These are phyloP conservation scores for Simmondsia chinensis DNA, from an alignment of 148 eudicot species.

Conservation along the genomic window DNA sequence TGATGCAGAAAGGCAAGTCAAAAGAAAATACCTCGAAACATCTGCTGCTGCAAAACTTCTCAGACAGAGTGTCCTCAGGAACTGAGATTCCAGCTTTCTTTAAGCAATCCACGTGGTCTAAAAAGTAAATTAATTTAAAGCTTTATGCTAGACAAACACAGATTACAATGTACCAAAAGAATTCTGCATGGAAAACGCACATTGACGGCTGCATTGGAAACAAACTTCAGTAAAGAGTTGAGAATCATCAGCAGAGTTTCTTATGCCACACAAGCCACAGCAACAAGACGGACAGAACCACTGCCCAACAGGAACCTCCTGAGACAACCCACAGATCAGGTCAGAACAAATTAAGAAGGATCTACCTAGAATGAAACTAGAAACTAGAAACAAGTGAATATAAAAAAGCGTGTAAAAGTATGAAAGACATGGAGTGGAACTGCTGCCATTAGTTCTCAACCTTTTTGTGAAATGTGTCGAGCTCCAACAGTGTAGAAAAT, in stretches of 20 bases:
- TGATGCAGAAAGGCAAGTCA: neutral
- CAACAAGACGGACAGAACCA: conserved; percentile 36
- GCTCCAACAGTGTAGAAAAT: neutral
- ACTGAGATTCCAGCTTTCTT: conserved; percentile 16
- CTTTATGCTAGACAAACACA: neutral
- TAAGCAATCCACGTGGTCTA: conserved; percentile 35
- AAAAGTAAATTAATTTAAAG: conserved; percentile 3
- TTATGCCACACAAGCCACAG: conserved; percentile 38
- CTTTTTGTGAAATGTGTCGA: neutral
- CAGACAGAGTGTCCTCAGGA: conserved; percentile 14
- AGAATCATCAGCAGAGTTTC: conserved; percentile 10
- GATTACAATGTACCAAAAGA: neutral
- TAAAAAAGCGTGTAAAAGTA: neutral
- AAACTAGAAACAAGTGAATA: neutral
- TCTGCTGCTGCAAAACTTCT: conserved; percentile 35
- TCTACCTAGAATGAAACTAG: neutral
- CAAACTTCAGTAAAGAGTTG: conserved; percentile 22
- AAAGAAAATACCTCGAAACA: conserved; percentile 29
- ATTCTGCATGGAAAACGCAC: conserved; percentile 14
- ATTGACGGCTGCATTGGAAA: conserved; percentile 40
- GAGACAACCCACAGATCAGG: conserved; percentile 9
- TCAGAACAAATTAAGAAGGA: conserved; percentile 2
- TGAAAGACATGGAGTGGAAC: neutral
- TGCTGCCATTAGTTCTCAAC: neutral
- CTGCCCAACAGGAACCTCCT: conserved; percentile 23